A percentile compares a stretch with the other conserved stretches of the same genome.
Conservation (phyloP, 2,329 filamentous ascomycete species). For the Tolypocladium sp. region DNA sequence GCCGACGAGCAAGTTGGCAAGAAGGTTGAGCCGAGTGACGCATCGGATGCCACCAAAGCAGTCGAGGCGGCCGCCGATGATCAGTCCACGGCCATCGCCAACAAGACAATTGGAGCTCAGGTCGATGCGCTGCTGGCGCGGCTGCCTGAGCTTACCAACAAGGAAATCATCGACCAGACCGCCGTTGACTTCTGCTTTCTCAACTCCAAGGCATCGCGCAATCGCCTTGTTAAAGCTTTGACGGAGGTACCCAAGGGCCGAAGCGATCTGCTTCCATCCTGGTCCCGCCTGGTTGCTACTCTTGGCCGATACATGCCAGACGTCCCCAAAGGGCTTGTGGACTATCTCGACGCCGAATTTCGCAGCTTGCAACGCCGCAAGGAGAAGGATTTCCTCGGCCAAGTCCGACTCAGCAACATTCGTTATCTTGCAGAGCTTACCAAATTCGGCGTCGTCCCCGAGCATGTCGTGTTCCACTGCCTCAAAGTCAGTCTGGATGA, state of each 20-base stretch:
- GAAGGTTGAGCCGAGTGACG: conserved; percentile 50
- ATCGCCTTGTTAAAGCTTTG: conserved; percentile 83
- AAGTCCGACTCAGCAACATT: conserved; percentile 87
- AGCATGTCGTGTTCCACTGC: conserved; percentile 98
- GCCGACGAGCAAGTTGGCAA: conserved; percentile 74
- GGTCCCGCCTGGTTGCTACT: conserved; percentile 87
- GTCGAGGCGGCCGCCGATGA: conserved; percentile 55
- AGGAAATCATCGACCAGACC: conserved; percentile 83
- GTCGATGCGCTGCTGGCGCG: conserved; percentile 83
- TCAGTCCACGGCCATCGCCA: conserved; percentile 86
- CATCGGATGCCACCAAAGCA: conserved; percentile 39
- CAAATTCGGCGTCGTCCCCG: conserved; percentile 95
- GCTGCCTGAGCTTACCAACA: conserved; percentile 84
- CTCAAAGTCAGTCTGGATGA: conserved; percentile 96
- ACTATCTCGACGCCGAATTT: conserved; percentile 93
- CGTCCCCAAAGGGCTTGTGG: conserved; percentile 82
- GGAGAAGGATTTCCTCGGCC: conserved; percentile 92
- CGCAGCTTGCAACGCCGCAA: conserved; percentile 93
- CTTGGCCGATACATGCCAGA: conserved; percentile 91
- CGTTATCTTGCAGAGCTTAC: conserved; percentile 96
- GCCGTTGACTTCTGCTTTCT: conserved; percentile 97
- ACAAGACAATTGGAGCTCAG: conserved; percentile 95
- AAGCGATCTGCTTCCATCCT: conserved; percentile 80
- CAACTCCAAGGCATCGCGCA: conserved; percentile 95
- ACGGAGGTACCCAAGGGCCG: conserved; percentile 93